Conservation (phyloP, 305 asterid species). For the Solanum hybrid region DNA sequence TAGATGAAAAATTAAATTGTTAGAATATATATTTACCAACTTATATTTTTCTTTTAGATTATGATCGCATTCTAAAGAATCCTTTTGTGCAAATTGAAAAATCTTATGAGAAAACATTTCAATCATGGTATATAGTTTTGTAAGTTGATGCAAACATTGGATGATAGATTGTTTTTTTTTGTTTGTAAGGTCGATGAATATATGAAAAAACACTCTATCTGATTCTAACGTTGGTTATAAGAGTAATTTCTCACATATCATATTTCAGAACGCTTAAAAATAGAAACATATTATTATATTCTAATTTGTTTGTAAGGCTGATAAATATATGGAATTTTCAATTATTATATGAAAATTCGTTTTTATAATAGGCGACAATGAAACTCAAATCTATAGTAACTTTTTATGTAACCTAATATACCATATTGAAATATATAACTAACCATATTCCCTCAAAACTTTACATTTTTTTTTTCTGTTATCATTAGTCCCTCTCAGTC, state of each 20-base stretch:
- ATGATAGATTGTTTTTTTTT: not conserved
- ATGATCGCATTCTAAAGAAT: not conserved
- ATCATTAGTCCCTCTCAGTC: not conserved
- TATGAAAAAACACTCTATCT: rapidly evolving
- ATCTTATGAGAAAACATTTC: not conserved
- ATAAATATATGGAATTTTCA: not conserved
- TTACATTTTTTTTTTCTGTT: not conserved
- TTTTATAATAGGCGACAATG: not conserved
- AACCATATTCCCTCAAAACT: not conserved
- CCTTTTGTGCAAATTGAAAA: not conserved
- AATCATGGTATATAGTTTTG: not conserved
- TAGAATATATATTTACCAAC: not conserved
- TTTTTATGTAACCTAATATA: not conserved
- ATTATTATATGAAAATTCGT: not conserved
- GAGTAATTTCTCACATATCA: not conserved
- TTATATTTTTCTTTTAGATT: not conserved
- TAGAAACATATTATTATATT: not conserved
- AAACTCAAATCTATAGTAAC: not conserved
- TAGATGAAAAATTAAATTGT: not conserved
- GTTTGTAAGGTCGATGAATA: not conserved
- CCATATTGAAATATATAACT: not conserved
- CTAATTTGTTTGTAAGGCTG: not conserved
- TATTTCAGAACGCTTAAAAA: not conserved
- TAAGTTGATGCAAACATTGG: not conserved
- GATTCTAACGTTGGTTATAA: not conserved